Evolutionary conservation across 2,329 filamentous ascomycete genomes (phyloP).

Genomic region (Clathrospora elynae): DNA sequence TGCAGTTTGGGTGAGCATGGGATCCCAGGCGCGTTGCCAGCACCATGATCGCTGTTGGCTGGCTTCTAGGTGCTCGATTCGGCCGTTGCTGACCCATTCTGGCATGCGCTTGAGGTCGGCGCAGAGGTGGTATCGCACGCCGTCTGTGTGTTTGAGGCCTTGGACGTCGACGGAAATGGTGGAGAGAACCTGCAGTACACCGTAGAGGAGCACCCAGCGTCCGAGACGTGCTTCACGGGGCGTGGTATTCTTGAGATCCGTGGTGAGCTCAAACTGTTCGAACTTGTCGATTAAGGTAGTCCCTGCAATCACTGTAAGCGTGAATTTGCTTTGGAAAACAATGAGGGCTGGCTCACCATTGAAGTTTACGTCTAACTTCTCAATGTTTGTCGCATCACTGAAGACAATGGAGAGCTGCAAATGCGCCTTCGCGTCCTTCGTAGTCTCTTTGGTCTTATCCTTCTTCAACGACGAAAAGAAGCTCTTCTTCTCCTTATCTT

Average conservation of each 20-base stretch:
- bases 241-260: constrained; percentile 39
- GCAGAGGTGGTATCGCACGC: constrained; percentile 50
- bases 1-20: constrained; percentile 22
- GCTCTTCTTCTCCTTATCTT: constrained; percentile 42
- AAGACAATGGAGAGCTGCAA: constrained; percentile 49
- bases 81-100: constrained; percentile 43
- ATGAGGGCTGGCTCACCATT: constrained; percentile 32
- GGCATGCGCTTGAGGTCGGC: constrained; percentile 46
- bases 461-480: constrained; percentile 45
- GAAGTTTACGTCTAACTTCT: constrained; percentile 46
- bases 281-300: constrained; percentile 51
- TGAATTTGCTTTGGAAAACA: background rate
- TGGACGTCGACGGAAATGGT: constrained; percentile 50
- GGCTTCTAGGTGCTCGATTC: constrained; percentile 37
- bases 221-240: constrained; percentile 52
- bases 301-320: constrained; percentile 28
- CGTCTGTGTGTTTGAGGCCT: constrained; percentile 45
- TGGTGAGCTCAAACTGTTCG: constrained; percentile 48
- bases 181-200: constrained; percentile 50
- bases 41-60: constrained; percentile 43
- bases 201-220: constrained; percentile 53
- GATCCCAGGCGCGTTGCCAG: constrained; percentile 44
- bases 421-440: constrained; percentile 47
- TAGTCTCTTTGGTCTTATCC: constrained; percentile 38
- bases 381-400: constrained; percentile 50